Conservation (phyloP, 2,329 filamentous ascomycete genomes). For the Colletotrichum sp. region DNA sequence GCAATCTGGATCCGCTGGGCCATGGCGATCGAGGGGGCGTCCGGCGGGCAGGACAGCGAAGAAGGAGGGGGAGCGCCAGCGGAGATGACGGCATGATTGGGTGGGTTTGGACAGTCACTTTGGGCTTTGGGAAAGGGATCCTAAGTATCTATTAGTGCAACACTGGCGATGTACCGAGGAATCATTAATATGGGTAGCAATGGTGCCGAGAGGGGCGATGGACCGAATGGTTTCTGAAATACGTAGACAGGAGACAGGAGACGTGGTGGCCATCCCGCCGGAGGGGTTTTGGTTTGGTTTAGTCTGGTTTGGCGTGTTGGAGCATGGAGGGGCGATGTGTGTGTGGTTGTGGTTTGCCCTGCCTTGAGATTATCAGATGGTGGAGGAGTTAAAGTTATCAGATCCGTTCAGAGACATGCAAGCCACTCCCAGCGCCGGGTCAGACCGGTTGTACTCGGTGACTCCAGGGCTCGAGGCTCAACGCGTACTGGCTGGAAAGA, state of each 20-base stretch:
- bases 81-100: constrained; percentile 16
- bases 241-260: not conserved
- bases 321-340: not conserved
- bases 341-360: not conserved
- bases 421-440: constrained; percentile 4
- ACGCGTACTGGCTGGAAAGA: not conserved
- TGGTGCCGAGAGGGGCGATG: not conserved
- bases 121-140: not conserved
- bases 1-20: constrained; percentile 9
- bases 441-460: not conserved
- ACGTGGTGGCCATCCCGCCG: not conserved
- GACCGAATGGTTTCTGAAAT: not conserved
- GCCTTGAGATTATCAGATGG: constrained; percentile 17
- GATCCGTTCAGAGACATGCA: constrained; percentile 19
- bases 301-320: not conserved
- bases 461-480: not conserved
- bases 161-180: not conserved
- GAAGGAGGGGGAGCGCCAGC: not conserved
- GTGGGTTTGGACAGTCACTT: not conserved
- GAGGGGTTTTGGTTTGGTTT: not conserved
- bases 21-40: constrained; percentile 11
- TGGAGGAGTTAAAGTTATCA: constrained; percentile 26
- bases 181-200: not conserved
- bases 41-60: not conserved
- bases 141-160: not conserved